Base-by-base conservation (phyloP, 2,329 filamentous ascomycete genomes). In the Cladophialophora carrionii region DNA sequence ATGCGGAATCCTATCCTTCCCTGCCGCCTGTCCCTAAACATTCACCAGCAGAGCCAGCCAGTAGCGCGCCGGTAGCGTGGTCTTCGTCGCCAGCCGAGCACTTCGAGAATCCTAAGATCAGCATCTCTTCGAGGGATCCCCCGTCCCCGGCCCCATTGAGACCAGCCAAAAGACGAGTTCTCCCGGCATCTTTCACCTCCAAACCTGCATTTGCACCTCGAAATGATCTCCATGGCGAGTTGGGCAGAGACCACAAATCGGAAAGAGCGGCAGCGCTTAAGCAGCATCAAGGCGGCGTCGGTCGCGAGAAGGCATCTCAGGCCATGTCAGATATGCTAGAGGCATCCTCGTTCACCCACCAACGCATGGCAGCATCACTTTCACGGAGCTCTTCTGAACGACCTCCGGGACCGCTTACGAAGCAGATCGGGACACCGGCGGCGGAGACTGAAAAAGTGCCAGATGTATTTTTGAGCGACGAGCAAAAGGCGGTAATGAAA, bases 401-500 rank as follows among this genome's bases (percentile, higher is more conserved):
- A 41, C 51, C 62, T 12, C 12, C 60, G 17, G 43, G 55, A 22
- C 37, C 64, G 12, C 31, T 46, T 32, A 22, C 54, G 12, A 60
- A 58, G 48, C 48, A 64, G 7, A 29, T 43, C 3, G 58, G 61
- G 37, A 48, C 61, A 37, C 64, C 60, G 49, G 65, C 65, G 4
- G 62, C 72, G 26, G 68, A 68, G 17, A 70, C 71, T 46, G 73
- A 76, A 17, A 68, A 74, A n/a, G 74, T 76, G 41, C 83, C 64
- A 4, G 67, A 67, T 20, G 37, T 62, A 8, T 69, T 69, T 34
- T 82, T 99, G 41, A 97, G 91, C 74, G 85, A 89, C 12, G 95
- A 99, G 75, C 95, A 99, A 77, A 85, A 87, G 65, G 87, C 90
- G 64, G 92, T 99, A 10, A 81, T 96, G 63, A 87, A 92, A 53